Percentiles rank a stretch among this genome's conserved stretches.
These are phyloP conservation scores for Meyerozyma carpophila DNA, from an alignment of 1,139 yeast genomes.

Conservation along the genomic window DNA sequence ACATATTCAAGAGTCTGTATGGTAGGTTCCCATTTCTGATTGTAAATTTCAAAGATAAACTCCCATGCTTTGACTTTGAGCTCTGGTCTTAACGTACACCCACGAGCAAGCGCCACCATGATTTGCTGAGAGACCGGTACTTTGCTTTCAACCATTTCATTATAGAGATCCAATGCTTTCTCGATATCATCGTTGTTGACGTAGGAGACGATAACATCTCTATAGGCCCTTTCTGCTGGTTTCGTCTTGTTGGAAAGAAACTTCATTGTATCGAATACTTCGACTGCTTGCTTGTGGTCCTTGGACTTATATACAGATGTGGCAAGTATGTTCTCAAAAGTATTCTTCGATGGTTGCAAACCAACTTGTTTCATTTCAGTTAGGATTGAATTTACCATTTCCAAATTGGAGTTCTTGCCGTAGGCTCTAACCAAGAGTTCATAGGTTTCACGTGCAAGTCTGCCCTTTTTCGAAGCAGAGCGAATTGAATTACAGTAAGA, in stretches of 20 bases:
- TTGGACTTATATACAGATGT: conserved; percentile 54
- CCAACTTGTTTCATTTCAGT: conserved; percentile 45
- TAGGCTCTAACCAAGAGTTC: conserved; percentile 38
- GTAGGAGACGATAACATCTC: conserved; percentile 64
- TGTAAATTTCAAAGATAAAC: conserved; percentile 62
- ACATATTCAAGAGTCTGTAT: conserved; percentile 57
- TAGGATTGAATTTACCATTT: conserved; percentile 31
- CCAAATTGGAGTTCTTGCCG: conserved; percentile 29
- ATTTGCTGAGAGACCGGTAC: conserved; percentile 40
- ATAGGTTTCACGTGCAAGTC: conserved; percentile 21
- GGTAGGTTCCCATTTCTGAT: conserved; percentile 44
- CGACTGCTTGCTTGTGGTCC: conserved; percentile 58
- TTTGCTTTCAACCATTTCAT: conserved; percentile 50
- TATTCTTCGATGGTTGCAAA: conserved; percentile 49
- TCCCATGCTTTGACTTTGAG: conserved; percentile 68
- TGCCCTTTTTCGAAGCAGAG: conserved; percentile 10
- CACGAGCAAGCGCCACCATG: conserved; percentile 62
- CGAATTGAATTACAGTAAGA: conserved; percentile 14
- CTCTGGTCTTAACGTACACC: conserved; percentile 55
- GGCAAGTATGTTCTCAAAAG: conserved; percentile 62
- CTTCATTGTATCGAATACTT: conserved; percentile 81
- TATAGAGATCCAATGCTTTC: conserved; percentile 68
- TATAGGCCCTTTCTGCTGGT: conserved; percentile 67
- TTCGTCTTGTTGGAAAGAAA: conserved; percentile 59
- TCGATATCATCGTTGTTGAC: conserved; percentile 60